Conservation (phyloP, 2,329 filamentous ascomycete genomes). For the Cordyceps tenuipes region DNA sequence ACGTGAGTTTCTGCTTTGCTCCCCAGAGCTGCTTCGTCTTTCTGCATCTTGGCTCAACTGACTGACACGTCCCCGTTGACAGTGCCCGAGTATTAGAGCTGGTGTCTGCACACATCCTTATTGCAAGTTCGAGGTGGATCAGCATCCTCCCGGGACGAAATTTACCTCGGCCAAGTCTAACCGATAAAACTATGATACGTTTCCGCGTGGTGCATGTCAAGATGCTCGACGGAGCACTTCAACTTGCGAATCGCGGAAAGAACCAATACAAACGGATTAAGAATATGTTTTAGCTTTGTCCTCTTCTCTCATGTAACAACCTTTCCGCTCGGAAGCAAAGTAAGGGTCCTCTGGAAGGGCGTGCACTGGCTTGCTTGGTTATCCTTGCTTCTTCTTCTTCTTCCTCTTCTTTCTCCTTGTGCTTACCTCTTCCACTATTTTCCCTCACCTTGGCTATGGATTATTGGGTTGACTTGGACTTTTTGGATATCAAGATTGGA, state of each 20-base stretch:
- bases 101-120: slow-evolving; percentile 44
- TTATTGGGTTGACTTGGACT: not conserved
- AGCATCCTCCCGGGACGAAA: slow-evolving; percentile 51
- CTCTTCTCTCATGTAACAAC: not conserved
- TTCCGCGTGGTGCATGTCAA: not conserved
- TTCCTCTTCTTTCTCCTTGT: not conserved
- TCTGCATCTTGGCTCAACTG: not conserved
- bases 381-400: not conserved
- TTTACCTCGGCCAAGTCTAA: slow-evolving; percentile 15
- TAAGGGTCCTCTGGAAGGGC: not conserved
- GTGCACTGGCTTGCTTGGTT: not conserved
- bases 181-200: not conserved
- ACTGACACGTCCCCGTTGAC: slow-evolving; percentile 8
- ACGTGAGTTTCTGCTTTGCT: slow-evolving; percentile 34
- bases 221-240: not conserved
- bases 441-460: not conserved
- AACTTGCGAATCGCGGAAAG: not conserved
- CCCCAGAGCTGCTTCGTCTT: not conserved
- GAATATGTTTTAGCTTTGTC: not conserved
- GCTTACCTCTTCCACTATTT: not conserved
- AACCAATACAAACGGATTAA: not conserved
- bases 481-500: not conserved
- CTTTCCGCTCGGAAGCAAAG: not conserved
- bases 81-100: slow-evolving; percentile 47
- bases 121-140: slow-evolving; percentile 45